A percentile compares a stretch with the other conserved stretches of the same genome.
phyloP scores from a whole-genome alignment of 2,329 filamentous ascomycete genomes.

The Aureobasidium sp. region DNA sequence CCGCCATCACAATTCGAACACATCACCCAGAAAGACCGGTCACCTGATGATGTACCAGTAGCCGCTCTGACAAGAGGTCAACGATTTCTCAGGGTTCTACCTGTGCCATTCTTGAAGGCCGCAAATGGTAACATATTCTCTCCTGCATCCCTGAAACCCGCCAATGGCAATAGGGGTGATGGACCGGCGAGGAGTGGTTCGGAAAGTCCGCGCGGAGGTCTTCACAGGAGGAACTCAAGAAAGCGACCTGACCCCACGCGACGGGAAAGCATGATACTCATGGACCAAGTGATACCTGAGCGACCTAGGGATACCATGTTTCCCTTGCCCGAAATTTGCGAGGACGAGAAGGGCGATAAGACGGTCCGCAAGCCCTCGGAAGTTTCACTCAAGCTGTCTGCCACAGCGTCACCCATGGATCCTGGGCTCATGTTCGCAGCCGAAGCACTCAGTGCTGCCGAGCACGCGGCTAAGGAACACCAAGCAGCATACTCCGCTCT shows the following conservation, averaged over 20 bases:
- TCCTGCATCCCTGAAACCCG: conserved; percentile 58
- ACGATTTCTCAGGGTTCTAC: conserved; percentile 88
- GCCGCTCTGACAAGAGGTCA: conserved; percentile 94
- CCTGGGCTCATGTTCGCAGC: conserved; percentile 48
- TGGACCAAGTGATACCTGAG: conserved; percentile 52
- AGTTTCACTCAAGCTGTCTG: conserved; percentile 33
- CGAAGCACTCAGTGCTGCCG: conserved; percentile 51
- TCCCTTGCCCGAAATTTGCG: conserved; percentile 28
- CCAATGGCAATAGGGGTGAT: conserved; percentile 31
- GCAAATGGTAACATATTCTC: conserved; percentile 98
- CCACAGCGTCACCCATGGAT: conserved; percentile 37
- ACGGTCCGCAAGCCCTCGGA: conserved; percentile 28
- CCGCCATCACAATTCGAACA: conserved; percentile 93
- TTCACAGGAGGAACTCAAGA: conserved; percentile 2
- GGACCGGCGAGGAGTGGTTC: background rate
- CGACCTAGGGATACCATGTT: conserved; percentile 34
- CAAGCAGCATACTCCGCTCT: conserved; percentile 83
- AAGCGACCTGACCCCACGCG: conserved; percentile 36
- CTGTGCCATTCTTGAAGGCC: conserved; percentile 90
- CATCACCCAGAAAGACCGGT: conserved; percentile 54
- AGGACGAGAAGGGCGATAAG: conserved; percentile 24
- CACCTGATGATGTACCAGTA: conserved; percentile 61
- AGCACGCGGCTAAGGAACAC: conserved; percentile 74
- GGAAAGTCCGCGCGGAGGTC: background rate
- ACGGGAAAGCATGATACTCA: conserved; percentile 53